Conservation (phyloP, 495 filamentous ascomycete genomes). For the Friedmanniomyces simplex region DNA sequence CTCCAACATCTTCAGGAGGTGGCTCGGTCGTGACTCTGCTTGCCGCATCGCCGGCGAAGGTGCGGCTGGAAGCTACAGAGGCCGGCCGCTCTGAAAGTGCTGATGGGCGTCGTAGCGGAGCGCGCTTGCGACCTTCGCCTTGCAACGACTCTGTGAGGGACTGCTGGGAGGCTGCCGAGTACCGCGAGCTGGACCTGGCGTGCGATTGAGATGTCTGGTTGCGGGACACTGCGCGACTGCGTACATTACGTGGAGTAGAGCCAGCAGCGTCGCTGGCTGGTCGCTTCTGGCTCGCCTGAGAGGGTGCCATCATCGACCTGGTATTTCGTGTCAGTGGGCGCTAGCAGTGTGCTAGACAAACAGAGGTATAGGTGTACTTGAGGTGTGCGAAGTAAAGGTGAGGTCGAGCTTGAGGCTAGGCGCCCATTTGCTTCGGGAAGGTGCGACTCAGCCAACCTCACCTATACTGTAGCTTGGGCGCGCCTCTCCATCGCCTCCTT, state of each 20-base stretch:
- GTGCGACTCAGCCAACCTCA: background rate
- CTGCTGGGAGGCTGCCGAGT: background rate
- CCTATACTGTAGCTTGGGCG: no score
- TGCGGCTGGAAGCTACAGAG: constrained; percentile 6
- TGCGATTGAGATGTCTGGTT: background rate
- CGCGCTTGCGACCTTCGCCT: background rate
- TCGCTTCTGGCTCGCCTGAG: background rate
- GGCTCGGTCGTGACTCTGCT: constrained; percentile 23
- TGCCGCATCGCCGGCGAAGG: constrained; percentile 5
- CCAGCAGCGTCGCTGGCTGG: constrained; percentile 1
- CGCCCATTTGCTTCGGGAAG: background rate
- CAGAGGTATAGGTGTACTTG: background rate
- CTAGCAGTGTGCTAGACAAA: background rate
- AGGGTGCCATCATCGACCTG: constrained; percentile 8
- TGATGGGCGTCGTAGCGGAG: background rate
- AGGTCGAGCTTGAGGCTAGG: background rate
- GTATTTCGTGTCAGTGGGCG: background rate
- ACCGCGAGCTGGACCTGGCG: constrained; percentile 1
- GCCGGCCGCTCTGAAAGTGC: constrained; percentile 2
- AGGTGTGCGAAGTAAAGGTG: background rate
- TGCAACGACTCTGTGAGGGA: constrained; percentile 1
- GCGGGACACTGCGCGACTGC: constrained; percentile 1
- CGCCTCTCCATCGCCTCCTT: background rate
- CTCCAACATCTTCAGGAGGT: constrained; percentile 18
- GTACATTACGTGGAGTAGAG: constrained; percentile 2